Evolutionary conservation across 208 protist species (phyloP).

Genomic region (Leptomonas pyrrhocoris): DNA sequence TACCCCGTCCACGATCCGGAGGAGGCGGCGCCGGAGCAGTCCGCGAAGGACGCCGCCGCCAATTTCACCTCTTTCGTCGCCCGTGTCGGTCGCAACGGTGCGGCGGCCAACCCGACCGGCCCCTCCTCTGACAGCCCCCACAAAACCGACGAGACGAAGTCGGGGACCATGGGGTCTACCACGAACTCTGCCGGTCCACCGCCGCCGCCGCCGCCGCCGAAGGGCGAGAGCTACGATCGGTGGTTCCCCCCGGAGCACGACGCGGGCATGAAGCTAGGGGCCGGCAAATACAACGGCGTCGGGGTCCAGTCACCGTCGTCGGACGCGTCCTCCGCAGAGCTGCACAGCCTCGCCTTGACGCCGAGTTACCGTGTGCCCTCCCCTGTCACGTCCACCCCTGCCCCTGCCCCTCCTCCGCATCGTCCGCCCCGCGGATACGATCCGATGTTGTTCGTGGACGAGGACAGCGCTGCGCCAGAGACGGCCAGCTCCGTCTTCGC

Average conservation of each 20-base stretch:
- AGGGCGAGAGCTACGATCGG: conserved; percentile 2
- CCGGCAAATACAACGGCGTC: conserved; percentile 26
- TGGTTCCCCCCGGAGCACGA: conserved; percentile 33
- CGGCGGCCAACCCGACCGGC: not conserved
- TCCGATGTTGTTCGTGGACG: conserved; percentile 21
- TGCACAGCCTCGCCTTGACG: conserved; percentile 26
- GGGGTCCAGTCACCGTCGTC: conserved; percentile 12
- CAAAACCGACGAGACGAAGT: not conserved
- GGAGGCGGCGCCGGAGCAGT: not conserved
- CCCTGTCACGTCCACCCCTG: not conserved
- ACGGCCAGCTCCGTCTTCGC: conserved; percentile 28
- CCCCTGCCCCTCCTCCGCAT: not conserved
- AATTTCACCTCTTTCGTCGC: not conserved
- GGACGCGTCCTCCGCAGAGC: not conserved
- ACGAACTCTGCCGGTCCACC: not conserved
- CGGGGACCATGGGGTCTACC: not conserved
- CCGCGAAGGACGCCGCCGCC: not conserved
- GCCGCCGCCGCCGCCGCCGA: not conserved
- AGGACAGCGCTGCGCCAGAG: conserved; percentile 19
- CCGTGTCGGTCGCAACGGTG: not conserved
- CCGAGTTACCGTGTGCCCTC: not conserved
- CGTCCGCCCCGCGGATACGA: not conserved
- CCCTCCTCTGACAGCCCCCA: not conserved
- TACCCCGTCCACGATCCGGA: not conserved
- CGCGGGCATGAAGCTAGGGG: conserved; percentile 22